Conservation (phyloP, 2,329 filamentous ascomycete genomes). For the Phaeosphaeriaceae sp. region DNA sequence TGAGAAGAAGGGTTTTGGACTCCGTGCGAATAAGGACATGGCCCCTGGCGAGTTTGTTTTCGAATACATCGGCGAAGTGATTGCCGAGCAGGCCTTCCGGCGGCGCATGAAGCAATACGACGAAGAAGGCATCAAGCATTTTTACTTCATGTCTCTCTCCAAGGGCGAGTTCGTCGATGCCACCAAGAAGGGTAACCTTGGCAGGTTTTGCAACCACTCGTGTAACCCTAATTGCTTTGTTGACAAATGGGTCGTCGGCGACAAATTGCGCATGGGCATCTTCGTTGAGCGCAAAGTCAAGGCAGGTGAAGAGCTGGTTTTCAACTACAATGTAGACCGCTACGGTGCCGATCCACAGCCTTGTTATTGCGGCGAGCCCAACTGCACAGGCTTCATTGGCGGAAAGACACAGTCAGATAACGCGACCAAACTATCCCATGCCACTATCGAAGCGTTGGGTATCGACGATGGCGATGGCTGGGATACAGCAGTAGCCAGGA, state of each 20-base stretch:
- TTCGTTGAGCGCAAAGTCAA: constrained; percentile 87
- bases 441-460: constrained; percentile 91
- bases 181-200: constrained; percentile 94
- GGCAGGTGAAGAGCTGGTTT: constrained; percentile 92
- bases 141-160: constrained; percentile 99
- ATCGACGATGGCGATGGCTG: constrained; percentile 92
- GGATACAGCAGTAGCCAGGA: constrained; percentile 89
- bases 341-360: constrained; percentile 97
- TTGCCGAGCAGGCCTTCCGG: constrained; percentile 89
- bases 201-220: constrained; percentile 97
- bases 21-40: constrained; percentile 80
- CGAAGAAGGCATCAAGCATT: constrained; percentile 96
- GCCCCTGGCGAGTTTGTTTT: constrained; percentile 90
- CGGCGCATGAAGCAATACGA: constrained; percentile 93
- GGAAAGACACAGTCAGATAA: constrained; percentile 97
- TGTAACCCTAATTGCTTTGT: constrained; percentile 99
- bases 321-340: constrained; percentile 99
- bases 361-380: constrained; percentile 93
- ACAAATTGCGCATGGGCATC: constrained; percentile 98
- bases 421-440: constrained; percentile 86
- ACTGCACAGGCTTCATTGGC: constrained; percentile 95
- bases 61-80: constrained; percentile 98
- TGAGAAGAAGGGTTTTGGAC: constrained; percentile 94
- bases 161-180: constrained; percentile 98
- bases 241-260: constrained; percentile 98